phyloP scores from a whole-genome alignment of 441 rosid genomes.

The Melastoma candidum region DNA sequence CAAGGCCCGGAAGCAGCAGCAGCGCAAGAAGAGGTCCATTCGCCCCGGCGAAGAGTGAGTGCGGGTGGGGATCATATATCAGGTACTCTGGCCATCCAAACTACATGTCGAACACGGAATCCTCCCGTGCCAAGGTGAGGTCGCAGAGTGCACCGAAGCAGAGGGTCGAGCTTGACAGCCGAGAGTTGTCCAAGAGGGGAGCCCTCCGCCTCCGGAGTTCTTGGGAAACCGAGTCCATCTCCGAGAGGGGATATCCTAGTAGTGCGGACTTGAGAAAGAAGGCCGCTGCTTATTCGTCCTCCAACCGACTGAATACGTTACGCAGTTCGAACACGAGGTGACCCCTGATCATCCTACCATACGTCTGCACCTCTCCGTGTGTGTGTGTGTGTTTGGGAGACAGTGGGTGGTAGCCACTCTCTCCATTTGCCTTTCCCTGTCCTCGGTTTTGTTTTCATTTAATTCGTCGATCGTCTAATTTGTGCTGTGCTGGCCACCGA shows the following conservation, averaged over 20 bases:
- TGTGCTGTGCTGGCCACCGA: too few relatives aligned
- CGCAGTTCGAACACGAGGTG: slow-evolving; percentile 28
- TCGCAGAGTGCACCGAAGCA: slow-evolving; percentile 73
- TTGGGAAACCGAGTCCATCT: slow-evolving; percentile 27
- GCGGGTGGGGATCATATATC: slow-evolving; percentile 30
- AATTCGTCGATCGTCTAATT: too few relatives aligned
- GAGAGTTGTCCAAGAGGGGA: slow-evolving; percentile 23
- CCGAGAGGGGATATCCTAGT: slow-evolving; percentile 31
- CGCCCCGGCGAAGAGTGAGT: slow-evolving; percentile 55
- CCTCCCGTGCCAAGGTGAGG: slow-evolving; percentile 60
- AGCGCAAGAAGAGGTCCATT: slow-evolving; percentile 44
- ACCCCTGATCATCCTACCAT: slow-evolving; percentile 1
- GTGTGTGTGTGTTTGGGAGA: too few relatives aligned
- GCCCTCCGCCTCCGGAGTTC: slow-evolving; percentile 22
- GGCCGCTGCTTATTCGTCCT: slow-evolving; percentile 15
- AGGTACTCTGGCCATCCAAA: slow-evolving; percentile 48
- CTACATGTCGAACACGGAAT: slow-evolving; percentile 73
- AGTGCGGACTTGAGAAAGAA: slow-evolving; percentile 22
- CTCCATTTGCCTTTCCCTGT: too few relatives aligned
- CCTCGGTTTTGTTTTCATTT: too few relatives aligned
- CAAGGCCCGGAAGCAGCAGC: slow-evolving; percentile 51
- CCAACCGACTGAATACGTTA: slow-evolving; percentile 21
- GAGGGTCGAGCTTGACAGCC: slow-evolving; percentile 38
- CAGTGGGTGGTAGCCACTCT: too few relatives aligned
- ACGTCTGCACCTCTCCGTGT: too few relatives aligned